phyloP scores from a whole-genome alignment of 2,329 filamentous ascomycete genomes.

The Byssoonygena ceratinophila region DNA sequence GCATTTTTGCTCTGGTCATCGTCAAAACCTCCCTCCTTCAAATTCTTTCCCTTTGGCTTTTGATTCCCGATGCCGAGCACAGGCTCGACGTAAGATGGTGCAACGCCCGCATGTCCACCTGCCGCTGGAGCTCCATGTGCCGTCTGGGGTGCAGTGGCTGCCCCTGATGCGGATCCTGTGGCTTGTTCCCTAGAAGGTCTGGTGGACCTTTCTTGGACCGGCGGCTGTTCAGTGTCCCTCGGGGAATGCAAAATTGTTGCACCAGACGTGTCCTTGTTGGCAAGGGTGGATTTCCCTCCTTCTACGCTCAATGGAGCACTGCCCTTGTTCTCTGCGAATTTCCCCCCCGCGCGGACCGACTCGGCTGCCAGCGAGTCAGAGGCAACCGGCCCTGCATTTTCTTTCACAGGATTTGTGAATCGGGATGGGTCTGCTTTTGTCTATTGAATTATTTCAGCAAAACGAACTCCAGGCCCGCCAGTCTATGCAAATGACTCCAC shows the following conservation, averaged over 20 bases:
- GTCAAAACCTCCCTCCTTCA: constrained; percentile 41
- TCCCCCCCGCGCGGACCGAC: constrained; percentile 51
- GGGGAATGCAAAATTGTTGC: constrained; percentile 43
- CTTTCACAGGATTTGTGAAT: constrained; percentile 44
- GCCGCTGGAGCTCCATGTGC: background rate
- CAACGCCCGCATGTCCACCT: constrained; percentile 22
- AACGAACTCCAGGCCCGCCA: background rate
- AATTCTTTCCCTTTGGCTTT: constrained; percentile 44
- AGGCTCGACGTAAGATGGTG: constrained; percentile 32
- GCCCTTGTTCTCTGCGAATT: constrained; percentile 51
- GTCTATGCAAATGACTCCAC: background rate
- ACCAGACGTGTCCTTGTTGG: constrained; percentile 46
- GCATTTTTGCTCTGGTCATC: constrained; percentile 29
- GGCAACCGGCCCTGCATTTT: constrained; percentile 54
- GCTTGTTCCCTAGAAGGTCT: constrained; percentile 39
- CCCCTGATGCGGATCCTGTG: constrained; percentile 29
- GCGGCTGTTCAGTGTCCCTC: constrained; percentile 47
- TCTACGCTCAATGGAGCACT: constrained; percentile 42
- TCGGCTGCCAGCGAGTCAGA: constrained; percentile 67
- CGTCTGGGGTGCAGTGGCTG: constrained; percentile 3
- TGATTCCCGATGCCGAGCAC: constrained; percentile 23
- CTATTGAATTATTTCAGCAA: background rate
- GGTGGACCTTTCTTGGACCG: constrained; percentile 43
- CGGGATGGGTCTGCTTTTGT: constrained; percentile 41
- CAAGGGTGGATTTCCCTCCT: constrained; percentile 45